These are phyloP conservation scores for Stephanodiscus minutulus DNA, from an alignment of 108 stramenopile genomes.

Conservation along the genomic window DNA sequence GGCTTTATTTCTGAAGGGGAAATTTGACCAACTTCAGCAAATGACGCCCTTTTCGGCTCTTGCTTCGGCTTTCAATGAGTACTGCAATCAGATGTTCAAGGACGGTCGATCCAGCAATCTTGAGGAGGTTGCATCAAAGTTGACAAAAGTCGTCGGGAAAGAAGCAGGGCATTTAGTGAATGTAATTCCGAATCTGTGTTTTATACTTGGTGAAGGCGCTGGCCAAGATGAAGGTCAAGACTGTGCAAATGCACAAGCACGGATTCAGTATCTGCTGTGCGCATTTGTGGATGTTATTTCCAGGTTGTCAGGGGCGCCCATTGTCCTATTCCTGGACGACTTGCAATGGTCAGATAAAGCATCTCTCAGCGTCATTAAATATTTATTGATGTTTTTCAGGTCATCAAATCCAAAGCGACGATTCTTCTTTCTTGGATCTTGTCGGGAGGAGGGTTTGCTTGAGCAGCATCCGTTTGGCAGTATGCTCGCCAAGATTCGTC, in stretches of 20 bases:
- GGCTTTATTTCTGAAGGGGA: constrained; percentile 23
- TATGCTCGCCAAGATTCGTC: background rate
- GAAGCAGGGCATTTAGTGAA: constrained; percentile 15
- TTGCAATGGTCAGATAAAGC: constrained; percentile 24
- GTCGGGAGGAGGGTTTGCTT: constrained; percentile 1
- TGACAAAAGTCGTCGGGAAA: background rate
- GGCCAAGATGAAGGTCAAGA: background rate
- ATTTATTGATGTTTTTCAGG: constrained; percentile 5
- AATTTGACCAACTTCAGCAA: constrained; percentile 33
- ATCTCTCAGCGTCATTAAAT: constrained; percentile 11
- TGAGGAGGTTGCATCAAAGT: constrained; percentile 5
- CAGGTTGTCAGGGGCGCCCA: constrained; percentile 2
- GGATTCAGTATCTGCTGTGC: constrained; percentile 30
- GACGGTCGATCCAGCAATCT: background rate
- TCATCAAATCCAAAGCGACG: background rate
- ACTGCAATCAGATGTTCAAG: constrained; percentile 10
- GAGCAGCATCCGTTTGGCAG: background rate
- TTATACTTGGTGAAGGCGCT: constrained; percentile 3
- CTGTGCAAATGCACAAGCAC: constrained; percentile 19
- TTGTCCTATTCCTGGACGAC: constrained; percentile 22
- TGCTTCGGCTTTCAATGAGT: constrained; percentile 34
- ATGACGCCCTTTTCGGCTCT: constrained; percentile 33
- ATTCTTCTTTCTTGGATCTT: constrained; percentile 22
- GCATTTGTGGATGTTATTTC: constrained; percentile 25
- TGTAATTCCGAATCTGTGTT: constrained; percentile 1